Base-by-base conservation (phyloP, 495 filamentous ascomycete species). In the Penicillium malachiteum region DNA sequence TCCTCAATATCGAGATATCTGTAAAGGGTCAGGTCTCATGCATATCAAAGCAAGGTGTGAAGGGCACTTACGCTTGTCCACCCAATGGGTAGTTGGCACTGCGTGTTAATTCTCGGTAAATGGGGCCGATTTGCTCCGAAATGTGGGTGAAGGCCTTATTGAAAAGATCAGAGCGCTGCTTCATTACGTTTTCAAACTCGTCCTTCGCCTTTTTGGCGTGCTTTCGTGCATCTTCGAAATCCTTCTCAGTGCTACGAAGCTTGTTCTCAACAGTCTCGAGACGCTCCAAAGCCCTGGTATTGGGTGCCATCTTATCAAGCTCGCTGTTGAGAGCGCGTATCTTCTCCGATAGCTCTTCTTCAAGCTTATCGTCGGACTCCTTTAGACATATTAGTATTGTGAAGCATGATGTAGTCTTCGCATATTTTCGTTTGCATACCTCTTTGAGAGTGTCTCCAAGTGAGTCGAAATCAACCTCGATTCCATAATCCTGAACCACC, bases 111-210 rank as follows among this genome's bases (percentile, higher is more conserved):
- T 97, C 95, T 63, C 91, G 91, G 76, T 99, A 99, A 43, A 96
- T 92, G 26, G 87, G 84, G 31, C 83, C 87, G 59, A 99, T 97
- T 63, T 96, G 91, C 61, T 96, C 91, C 12, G 88, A 89, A 68
- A 99, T 99, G 69, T 99, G 94, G 26, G 80, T 78, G 75, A 96
- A 97, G 49, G 94, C 94, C 69, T 89, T 91, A 75, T 90, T 92
- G 81, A 99, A 99, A 37, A 96, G 80, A 48, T 94, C 90, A 58
- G 87, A 90, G 8, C 94, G 90, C 72, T 86, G 84, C 46, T 88
- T 80, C 72, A 92, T 94, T 38, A 94, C 83, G 12, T 81, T 72
- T 55, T 89, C 84, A 63, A 97, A 99, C 30, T 85, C 86, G 3
- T 95, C 87, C 64, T 88, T 89, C 12, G 92, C 87, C 38, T 78